Conservation (phyloP, 306 rosid species). For the Cucumis cinereus region DNA sequence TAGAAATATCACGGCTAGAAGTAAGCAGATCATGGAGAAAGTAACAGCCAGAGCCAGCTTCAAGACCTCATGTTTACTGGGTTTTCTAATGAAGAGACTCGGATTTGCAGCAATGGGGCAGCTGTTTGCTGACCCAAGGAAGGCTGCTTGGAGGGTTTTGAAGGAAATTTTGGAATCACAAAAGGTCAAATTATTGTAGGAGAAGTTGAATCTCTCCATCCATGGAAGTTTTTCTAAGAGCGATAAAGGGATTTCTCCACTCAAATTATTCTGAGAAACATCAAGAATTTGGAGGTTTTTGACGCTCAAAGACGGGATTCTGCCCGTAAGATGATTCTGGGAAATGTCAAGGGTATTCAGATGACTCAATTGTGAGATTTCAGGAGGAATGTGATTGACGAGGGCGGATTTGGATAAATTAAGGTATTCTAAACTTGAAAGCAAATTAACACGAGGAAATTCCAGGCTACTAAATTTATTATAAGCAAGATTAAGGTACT, state of each 20-base stretch:
- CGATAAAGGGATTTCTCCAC: slow-evolving; percentile 56
- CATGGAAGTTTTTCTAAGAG: slow-evolving; percentile 46
- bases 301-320: slow-evolving; percentile 31
- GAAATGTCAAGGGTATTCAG: slow-evolving; percentile 73
- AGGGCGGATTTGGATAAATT: slow-evolving; percentile 73
- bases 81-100: slow-evolving; percentile 28
- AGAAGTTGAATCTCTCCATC: slow-evolving; percentile 87
- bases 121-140: slow-evolving; percentile 54
- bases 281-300: slow-evolving; percentile 55
- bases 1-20: slow-evolving; percentile 60
- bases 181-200: slow-evolving; percentile 68
- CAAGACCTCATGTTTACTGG: slow-evolving; percentile 32
- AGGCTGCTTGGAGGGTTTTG: slow-evolving; percentile 34
- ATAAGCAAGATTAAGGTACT: slow-evolving; percentile 68
- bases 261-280: slow-evolving; percentile 69
- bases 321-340: slow-evolving; percentile 60
- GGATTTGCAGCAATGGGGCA: slow-evolving; percentile 98
- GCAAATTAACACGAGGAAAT: slow-evolving; percentile 44
- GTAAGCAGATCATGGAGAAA: slow-evolving; percentile 56
- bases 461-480: slow-evolving; percentile 60
- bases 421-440: slow-evolving; percentile 53
- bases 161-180: slow-evolving; percentile 51
- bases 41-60: slow-evolving; percentile 67
- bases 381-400: slow-evolving; percentile 53
- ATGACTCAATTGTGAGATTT: slow-evolving; percentile 35